Evolutionary conservation across 108 stramenopile species (phyloP).

Genomic region (Cyclotella kingstonii): DNA sequence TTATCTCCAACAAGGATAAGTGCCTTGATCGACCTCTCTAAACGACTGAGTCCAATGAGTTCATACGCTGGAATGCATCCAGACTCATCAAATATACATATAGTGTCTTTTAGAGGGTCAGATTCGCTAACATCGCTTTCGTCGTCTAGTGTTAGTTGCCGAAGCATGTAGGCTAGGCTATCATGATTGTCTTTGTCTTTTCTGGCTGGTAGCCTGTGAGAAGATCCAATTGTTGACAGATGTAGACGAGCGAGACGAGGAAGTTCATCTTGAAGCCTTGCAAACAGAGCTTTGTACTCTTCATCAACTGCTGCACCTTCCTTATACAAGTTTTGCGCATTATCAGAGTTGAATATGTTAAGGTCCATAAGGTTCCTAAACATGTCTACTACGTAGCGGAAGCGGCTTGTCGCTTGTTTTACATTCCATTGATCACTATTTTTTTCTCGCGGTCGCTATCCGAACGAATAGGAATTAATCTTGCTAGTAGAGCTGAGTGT

Average conservation of each 20-base stretch:
- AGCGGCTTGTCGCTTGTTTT: slow-evolving; percentile 27
- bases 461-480: slow-evolving; percentile 16
- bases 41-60: slow-evolving; percentile 36
- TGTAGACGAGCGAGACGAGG: slow-evolving; percentile 29
- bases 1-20: no score
- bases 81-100: slow-evolving; percentile 53
- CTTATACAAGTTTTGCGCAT: slow-evolving; percentile 14
- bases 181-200: slow-evolving; percentile 1
- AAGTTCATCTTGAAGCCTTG: slow-evolving; percentile 11
- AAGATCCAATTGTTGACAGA: slow-evolving; percentile 53
- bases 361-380: slow-evolving; percentile 6
- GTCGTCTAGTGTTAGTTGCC: slow-evolving; percentile 2
- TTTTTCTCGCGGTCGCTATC: slow-evolving; percentile 5
- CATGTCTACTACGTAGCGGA: slow-evolving; percentile 5
- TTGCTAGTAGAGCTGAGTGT: slow-evolving; percentile 8
- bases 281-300: slow-evolving; percentile 11
- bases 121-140: background rate
- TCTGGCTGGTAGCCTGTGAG: slow-evolving; percentile 27
- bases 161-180: slow-evolving; percentile 4
- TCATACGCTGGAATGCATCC: slow-evolving; percentile 52
- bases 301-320: slow-evolving; percentile 11
- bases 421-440: slow-evolving; percentile 13
- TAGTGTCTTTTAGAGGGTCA: slow-evolving; percentile 25
- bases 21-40: no score
- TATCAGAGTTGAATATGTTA: slow-evolving; percentile 16